Evolutionary conservation across 1,284 basidiomycete genomes (phyloP).

Genomic region (Cryptococcus floricola): DNA sequence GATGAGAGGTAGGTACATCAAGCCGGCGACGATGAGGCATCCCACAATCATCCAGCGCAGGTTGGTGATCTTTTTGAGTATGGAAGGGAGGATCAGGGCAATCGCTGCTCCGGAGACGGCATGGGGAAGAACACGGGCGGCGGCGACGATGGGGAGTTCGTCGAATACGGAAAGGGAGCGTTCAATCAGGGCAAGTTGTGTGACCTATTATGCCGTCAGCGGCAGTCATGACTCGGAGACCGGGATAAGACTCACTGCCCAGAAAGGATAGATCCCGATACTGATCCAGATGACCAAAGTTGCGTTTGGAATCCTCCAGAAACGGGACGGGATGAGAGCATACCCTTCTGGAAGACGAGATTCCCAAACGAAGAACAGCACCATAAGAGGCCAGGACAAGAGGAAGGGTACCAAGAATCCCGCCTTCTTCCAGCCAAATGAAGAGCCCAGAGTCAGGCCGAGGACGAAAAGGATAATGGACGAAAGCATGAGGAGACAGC

Average conservation of each 20-base stretch:
- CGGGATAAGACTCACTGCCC: slow-evolving; percentile 3
- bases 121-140: slow-evolving; percentile 24
- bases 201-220: slow-evolving; percentile 6
- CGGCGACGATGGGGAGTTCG: slow-evolving; percentile 22
- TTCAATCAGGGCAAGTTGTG: slow-evolving; percentile 23
- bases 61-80: slow-evolving; percentile 6
- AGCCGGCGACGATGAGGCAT: slow-evolving; percentile 4
- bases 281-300: slow-evolving; percentile 28
- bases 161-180: slow-evolving; percentile 12
- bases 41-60: slow-evolving; percentile 1
- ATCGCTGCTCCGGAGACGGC: slow-evolving; percentile 19
- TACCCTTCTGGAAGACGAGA: slow-evolving; percentile 17
- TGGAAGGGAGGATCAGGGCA: slow-evolving; percentile 20
- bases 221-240: neutral
- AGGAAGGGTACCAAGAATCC: slow-evolving; percentile 46
- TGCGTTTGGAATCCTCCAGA: slow-evolving; percentile 38
- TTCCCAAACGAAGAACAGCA: slow-evolving; percentile 41
- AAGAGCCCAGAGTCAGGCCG: slow-evolving; percentile 42
- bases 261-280: slow-evolving; percentile 29
- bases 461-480: slow-evolving; percentile 42
- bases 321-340: slow-evolving; percentile 31
- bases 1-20: slow-evolving; percentile 10
- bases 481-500: slow-evolving; percentile 30
- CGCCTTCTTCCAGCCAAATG: slow-evolving; percentile 39
- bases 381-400: slow-evolving; percentile 33